Base-by-base conservation (phyloP, 345 rosid species). In the Triadica sebifera region DNA sequence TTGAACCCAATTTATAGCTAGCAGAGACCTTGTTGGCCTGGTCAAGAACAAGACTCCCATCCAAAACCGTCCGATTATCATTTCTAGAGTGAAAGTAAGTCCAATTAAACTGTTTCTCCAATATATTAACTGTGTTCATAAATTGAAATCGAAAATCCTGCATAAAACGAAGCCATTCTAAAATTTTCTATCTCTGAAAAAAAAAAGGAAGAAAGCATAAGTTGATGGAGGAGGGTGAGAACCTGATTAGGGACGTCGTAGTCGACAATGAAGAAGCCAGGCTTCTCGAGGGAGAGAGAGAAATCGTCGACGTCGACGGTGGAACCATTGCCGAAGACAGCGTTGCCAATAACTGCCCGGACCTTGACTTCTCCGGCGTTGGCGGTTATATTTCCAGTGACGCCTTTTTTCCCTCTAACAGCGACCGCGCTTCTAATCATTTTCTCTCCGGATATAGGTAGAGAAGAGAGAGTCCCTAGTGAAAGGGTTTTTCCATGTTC, bases 351-450 rank as follows among this genome's bases (percentile, higher is more conserved):
- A 50, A 93, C 83, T 12, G 87, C 98, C 1, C 91, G 86, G 41
- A 92, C 89, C 80, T 86, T 92, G 80, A 88, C 69, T 67, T 90
- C 89, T n/a, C 92, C 92, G 65, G 85, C 86, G 88, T 81, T 80
- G 64, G 84, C 52, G 64, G 88, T 79, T 59, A 89, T 9, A 12
- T 85, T 81, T 3, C 84, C 87, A 37, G 83, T 81, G 51, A 84
- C 86, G 64, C 77, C 77, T 46, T 74, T 74, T 43, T 66, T 74
- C 8, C 71, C 77, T 56, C 71, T 74, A 3, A 66, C 65, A 4
- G 71, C 16, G 39, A 74, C 71, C 8, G 77, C 72, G 15, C 77
- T 74, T 66, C 77, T 65, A 19, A 66, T 74, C 66, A 74, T 74
- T 66, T 56, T 67, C 8, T 15, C 37, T 17, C 17, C 0, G 6